A percentile compares a stretch with the other conserved stretches of the same genome.
Evolutionary conservation across 306 rosid genomes (phyloP).

Genomic region (Castanea sativa): DNA sequence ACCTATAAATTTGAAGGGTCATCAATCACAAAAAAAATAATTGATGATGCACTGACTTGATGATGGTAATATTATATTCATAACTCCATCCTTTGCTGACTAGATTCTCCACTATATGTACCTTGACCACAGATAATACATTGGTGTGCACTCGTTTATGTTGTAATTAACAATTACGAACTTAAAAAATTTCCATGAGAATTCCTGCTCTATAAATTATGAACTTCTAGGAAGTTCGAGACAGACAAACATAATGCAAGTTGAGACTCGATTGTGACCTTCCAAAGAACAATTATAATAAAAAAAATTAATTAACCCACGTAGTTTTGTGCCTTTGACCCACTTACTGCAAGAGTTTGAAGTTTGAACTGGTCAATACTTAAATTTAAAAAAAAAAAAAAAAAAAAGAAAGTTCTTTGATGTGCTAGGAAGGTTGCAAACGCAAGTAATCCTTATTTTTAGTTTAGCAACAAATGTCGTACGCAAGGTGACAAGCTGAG

Average conservation of each 20-base stretch:
- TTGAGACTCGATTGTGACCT: not conserved
- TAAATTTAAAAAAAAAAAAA: not conserved
- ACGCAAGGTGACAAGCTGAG: constrained; percentile 3
- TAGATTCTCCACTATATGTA: too few relatives aligned
- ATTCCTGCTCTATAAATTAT: not conserved
- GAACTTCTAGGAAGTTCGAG: too few relatives aligned
- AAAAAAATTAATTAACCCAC: not conserved
- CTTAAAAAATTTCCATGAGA: not conserved
- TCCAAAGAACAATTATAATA: not conserved
- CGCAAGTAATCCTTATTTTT: constrained; percentile 20
- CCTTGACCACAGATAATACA: not conserved
- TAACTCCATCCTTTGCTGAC: not conserved
- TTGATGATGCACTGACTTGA: not conserved
- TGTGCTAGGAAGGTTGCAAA: constrained; percentile 17
- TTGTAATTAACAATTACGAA: not conserved
- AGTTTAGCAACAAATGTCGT: not conserved
- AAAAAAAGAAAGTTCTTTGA: not conserved
- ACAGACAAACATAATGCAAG: not conserved
- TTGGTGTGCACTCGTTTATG: not conserved
- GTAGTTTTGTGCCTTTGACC: not conserved
- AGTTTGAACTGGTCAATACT: constrained; percentile 2
- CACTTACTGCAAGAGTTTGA: constrained; percentile 3
- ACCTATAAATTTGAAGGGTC: too few relatives aligned
- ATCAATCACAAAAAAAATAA: too few relatives aligned
- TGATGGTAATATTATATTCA: not conserved